phyloP scores from a whole-genome alignment of 192 early-diverging fungal species.

The Jimgerdemannia flammicorona region DNA sequence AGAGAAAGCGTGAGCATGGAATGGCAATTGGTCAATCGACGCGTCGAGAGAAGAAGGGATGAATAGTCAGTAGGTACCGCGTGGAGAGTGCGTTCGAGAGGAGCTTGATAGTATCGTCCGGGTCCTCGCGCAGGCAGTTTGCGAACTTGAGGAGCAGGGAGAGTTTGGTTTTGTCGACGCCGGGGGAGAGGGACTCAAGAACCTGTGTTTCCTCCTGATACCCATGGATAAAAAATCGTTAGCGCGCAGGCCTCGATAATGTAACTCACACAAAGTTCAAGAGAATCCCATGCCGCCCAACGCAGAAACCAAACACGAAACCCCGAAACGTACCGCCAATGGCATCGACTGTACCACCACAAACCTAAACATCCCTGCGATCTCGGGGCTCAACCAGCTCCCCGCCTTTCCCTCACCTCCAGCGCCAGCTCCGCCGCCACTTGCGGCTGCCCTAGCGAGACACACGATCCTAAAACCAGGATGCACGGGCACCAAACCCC shows the following conservation, averaged over 20 bases:
- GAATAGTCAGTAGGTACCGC: slow-evolving; percentile 27
- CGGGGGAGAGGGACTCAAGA: slow-evolving; percentile 45
- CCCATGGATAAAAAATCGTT: neutral
- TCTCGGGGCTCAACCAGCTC: slow-evolving; percentile 69
- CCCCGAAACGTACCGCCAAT: slow-evolving; percentile 4
- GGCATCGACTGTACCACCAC: slow-evolving; percentile 57
- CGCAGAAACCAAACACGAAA: neutral
- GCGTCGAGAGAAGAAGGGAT: neutral
- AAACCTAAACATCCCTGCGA: slow-evolving; percentile 69
- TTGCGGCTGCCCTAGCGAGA: slow-evolving; percentile 48
- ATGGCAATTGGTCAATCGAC: neutral
- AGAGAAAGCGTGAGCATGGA: neutral
- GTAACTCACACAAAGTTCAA: neutral
- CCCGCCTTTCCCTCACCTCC: slow-evolving; percentile 41
- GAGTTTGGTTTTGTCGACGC: slow-evolving; percentile 40
- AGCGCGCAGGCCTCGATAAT: neutral
- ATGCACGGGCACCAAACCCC: slow-evolving; percentile 56
- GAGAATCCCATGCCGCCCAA: neutral
- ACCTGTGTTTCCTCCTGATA: slow-evolving; percentile 45
- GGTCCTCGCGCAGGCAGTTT: slow-evolving; percentile 50
- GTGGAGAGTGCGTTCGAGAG: slow-evolving; percentile 63
- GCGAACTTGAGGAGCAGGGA: slow-evolving; percentile 50
- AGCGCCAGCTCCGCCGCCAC: slow-evolving; percentile 35
- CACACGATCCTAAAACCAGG: slow-evolving; percentile 76
- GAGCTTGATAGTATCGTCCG: slow-evolving; percentile 54